Conservation (phyloP, 2,329 filamentous ascomycete genomes). For the Alternaria brassicicola region DNA sequence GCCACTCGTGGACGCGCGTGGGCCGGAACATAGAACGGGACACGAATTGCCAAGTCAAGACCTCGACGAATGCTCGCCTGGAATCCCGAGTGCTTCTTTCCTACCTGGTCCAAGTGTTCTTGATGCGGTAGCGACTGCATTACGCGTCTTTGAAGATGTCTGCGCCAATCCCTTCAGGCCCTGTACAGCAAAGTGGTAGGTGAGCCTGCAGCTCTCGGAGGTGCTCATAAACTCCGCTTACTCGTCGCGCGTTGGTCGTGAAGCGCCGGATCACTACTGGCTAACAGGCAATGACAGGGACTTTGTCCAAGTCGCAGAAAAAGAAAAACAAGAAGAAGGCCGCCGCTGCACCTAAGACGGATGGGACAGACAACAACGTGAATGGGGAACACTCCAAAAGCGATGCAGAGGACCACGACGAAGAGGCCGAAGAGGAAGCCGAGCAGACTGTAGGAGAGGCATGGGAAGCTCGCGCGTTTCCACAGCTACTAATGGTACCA, state of each 20-base stretch:
- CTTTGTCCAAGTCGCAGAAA: constrained; percentile 47
- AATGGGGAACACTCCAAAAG: constrained; percentile 34
- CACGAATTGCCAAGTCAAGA: constrained; percentile 48
- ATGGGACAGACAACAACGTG: constrained; percentile 33
- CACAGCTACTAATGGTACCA: constrained; percentile 14
- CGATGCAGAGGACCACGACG: constrained; percentile 37
- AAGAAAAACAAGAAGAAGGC: constrained; percentile 51
- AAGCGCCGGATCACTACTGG: not conserved
- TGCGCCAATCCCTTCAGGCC: constrained; percentile 32
- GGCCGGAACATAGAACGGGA: constrained; percentile 40
- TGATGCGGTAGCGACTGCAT: constrained; percentile 17
- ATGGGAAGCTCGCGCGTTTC: not conserved
- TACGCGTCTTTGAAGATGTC: constrained; percentile 36
- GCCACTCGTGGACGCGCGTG: constrained; percentile 28
- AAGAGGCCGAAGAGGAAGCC: constrained; percentile 38
- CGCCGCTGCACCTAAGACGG: constrained; percentile 29
- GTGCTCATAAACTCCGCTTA: constrained; percentile 17
- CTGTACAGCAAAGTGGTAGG: constrained; percentile 46
- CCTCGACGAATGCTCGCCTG: constrained; percentile 34
- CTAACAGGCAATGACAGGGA: constrained; percentile 33
- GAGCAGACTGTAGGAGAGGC: constrained; percentile 42
- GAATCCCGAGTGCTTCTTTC: constrained; percentile 10
- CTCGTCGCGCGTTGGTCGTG: not conserved
- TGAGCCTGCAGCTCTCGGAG: constrained; percentile 34
- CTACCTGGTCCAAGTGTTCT: not conserved